phyloP scores from a whole-genome alignment of 2,329 filamentous ascomycete genomes.

The Fusarium sp. region DNA sequence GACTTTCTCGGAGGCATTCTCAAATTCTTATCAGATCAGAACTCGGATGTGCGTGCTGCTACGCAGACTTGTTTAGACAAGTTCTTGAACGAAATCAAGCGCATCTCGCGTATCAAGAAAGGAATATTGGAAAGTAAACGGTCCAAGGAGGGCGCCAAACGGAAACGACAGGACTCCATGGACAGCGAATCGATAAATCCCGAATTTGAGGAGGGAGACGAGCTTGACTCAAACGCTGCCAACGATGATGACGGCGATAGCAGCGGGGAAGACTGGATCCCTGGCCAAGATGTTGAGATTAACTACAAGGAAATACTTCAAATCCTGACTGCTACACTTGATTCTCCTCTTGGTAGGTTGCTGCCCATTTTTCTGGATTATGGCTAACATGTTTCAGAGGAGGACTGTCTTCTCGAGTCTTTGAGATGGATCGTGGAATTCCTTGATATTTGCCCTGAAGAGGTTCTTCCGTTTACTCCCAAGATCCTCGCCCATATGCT shows the following conservation, averaged over 20 bases:
- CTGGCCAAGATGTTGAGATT: constrained; percentile 94
- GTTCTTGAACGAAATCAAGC: constrained; percentile 92
- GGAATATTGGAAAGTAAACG: constrained; percentile 89
- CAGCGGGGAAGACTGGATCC: constrained; percentile 93
- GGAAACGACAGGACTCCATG: constrained; percentile 75
- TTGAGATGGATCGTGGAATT: constrained; percentile 96
- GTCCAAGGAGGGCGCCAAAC: constrained; percentile 72
- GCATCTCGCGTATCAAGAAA: constrained; percentile 91
- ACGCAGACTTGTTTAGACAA: constrained; percentile 90
- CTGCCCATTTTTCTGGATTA: not conserved
- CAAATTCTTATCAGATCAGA: constrained; percentile 91
- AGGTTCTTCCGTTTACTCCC: constrained; percentile 94
- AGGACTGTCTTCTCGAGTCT: constrained; percentile 90
- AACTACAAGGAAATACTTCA: constrained; percentile 92
- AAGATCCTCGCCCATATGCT: constrained; percentile 91
- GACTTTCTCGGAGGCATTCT: constrained; percentile 91
- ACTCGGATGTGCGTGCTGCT: constrained; percentile 92
- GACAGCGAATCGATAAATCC: constrained; percentile 72
- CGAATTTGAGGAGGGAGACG: constrained; percentile 69
- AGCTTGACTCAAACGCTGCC: constrained; percentile 67
- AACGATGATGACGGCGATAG: constrained; percentile 69
- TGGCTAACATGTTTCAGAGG: constrained; percentile 66
- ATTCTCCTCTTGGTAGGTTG: constrained; percentile 77
- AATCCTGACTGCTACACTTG: constrained; percentile 89
- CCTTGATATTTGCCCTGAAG: constrained; percentile 95